phyloP scores from a whole-genome alignment of 768 basidiomycete genomes.

The Termitomyces sp. region DNA sequence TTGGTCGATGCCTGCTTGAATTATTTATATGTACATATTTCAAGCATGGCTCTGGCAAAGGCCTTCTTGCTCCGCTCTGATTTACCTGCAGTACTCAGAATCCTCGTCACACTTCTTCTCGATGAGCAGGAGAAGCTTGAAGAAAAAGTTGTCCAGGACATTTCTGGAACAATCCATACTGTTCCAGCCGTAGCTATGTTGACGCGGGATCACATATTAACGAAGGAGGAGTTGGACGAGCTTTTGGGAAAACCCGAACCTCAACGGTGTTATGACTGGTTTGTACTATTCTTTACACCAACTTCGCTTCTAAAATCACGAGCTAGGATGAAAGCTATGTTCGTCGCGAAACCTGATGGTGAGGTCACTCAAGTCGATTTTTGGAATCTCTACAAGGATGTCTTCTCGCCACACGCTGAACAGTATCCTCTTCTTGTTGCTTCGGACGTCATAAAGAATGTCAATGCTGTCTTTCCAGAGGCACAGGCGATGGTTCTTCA shows the following conservation, averaged over 20 bases:
- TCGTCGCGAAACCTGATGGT: conserved; percentile 66
- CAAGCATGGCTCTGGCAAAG: conserved; percentile 69
- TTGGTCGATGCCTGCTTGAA: conserved; percentile 70
- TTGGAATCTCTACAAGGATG: conserved; percentile 90
- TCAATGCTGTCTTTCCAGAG: conserved; percentile 77
- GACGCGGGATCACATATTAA: conserved; percentile 60
- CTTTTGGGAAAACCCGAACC: conserved; percentile 63
- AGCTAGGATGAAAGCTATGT: conserved; percentile 88
- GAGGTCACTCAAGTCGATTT: conserved; percentile 93
- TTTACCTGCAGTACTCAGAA: conserved; percentile 63
- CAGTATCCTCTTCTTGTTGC: conserved; percentile 68
- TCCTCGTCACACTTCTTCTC: conserved; percentile 64
- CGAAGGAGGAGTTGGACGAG: conserved; percentile 60
- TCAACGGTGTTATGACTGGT: conserved; percentile 82
- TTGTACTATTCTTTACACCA: conserved; percentile 13
- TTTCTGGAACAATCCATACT: conserved; percentile 55
- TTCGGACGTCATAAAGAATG: conserved; percentile 92
- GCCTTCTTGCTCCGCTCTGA: conserved; percentile 68
- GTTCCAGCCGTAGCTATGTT: conserved; percentile 44
- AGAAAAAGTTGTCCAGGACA: conserved; percentile 57
- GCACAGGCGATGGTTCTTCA: conserved; percentile 84
- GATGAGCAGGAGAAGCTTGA: conserved; percentile 57
- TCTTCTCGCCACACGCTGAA: conserved; percentile 59
- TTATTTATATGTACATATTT: conserved; percentile 71
- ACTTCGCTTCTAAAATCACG: neutral